phyloP scores from a whole-genome alignment of 139 green algal genomes.

The Chlorella ohadii region DNA sequence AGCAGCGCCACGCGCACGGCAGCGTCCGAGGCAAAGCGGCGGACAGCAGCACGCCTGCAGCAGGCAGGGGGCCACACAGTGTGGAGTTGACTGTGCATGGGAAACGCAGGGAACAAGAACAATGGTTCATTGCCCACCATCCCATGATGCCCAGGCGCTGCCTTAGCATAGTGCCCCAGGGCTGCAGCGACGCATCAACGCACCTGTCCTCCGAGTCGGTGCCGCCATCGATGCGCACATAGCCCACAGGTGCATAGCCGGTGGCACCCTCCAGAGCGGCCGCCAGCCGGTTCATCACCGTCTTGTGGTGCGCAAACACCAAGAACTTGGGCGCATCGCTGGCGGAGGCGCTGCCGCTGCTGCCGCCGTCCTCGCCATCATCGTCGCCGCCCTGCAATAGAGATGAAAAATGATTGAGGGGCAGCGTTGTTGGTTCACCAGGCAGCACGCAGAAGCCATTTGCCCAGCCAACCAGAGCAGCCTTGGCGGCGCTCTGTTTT shows the following conservation, averaged over 20 bases:
- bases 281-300: slow-evolving; percentile 56
- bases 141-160: not conserved
- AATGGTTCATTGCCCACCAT: no score
- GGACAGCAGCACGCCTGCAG: slow-evolving; percentile 14
- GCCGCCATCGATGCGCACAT: slow-evolving; percentile 91
- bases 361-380: not conserved
- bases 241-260: slow-evolving; percentile 44
- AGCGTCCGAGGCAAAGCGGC: slow-evolving; percentile 48
- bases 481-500: no score
- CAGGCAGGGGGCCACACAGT: not conserved
- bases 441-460: no score
- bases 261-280: slow-evolving; percentile 62
- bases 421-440: no score
- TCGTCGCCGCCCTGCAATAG: not conserved
- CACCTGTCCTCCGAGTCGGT: slow-evolving; percentile 70
- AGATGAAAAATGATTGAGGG: not conserved
- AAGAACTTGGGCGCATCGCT: slow-evolving; percentile 81
- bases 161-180: not conserved
- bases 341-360: not conserved
- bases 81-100: not conserved
- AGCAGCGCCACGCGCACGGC: slow-evolving; percentile 85
- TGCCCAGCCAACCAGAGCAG: no score
- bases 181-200: no score
- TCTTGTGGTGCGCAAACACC: slow-evolving; percentile 95
- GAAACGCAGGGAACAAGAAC: no score